A percentile compares a stretch with the other conserved stretches of the same genome.
Evolutionary conservation across 2,329 filamentous ascomycete species (phyloP).

Genomic region (Pseudogymnoascus sp.): DNA sequence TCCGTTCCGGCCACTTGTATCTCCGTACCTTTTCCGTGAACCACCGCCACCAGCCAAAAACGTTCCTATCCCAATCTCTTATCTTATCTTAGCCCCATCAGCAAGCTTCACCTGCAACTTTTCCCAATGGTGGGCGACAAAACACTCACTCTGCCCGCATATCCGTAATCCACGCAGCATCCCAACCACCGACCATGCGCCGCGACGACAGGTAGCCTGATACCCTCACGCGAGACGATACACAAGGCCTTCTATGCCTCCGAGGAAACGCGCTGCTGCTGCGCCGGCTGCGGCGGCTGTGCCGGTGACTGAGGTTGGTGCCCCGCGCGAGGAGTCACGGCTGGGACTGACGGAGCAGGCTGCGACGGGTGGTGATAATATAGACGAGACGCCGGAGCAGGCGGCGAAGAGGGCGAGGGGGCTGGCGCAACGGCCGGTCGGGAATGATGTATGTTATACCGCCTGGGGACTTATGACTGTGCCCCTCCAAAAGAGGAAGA

Average conservation of each 20-base stretch:
- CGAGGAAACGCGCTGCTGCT: slow-evolving; percentile 8
- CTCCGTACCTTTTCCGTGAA: not conserved
- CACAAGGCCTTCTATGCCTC: not conserved
- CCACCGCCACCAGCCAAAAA: not conserved
- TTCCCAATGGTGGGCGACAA: slow-evolving; percentile 9
- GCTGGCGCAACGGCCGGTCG: not conserved
- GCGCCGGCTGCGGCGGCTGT: not conserved
- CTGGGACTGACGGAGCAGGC: not conserved
- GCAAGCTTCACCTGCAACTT: slow-evolving; percentile 5
- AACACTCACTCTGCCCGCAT: not conserved
- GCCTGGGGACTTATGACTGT: not conserved
- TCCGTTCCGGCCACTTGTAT: not conserved
- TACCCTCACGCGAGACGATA: not conserved
- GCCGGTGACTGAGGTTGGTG: not conserved
- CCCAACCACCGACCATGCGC: not conserved
- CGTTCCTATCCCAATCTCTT: not conserved
- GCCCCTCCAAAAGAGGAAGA: not conserved
- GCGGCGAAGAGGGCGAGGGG: not conserved
- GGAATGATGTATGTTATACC: slow-evolving; percentile 1
- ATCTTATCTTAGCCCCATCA: slow-evolving; percentile 8
- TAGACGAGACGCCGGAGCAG: not conserved
- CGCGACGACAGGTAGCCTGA: not conserved
- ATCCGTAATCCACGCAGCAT: not conserved
- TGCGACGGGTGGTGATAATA: not conserved
- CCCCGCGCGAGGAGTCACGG: not conserved